Evolutionary conservation across 2,329 filamentous ascomycete genomes (phyloP), one percentile per base, ranked within the genome.

Genomic region (Diaporthe sp.): DNA sequence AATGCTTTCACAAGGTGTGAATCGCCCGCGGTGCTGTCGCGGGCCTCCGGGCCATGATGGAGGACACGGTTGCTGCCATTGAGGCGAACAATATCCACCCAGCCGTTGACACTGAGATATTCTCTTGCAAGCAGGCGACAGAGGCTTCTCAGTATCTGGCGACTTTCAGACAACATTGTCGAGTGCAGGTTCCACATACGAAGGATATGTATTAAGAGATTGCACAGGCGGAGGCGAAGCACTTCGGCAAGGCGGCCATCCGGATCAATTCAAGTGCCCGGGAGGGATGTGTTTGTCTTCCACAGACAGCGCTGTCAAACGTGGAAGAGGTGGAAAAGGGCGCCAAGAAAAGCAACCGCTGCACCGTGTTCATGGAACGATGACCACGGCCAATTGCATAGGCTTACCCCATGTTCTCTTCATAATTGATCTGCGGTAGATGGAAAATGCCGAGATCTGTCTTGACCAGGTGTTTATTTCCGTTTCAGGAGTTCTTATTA

Each of bases 161-260:
- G n/a, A 63, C 39, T 63, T n/a, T n/a, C 31, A 55, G 20, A 39
- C 58, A 20, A 28, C 13, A 28, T 28, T 25, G 2, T 44, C n/a
- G n/a, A 17, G 15, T 20, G 39, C 0, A 22, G 31, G 0, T 47
- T 12, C 20, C 7, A 31, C 13, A 63, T 6, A 25, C 7, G 13
- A 10, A 7, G 31, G 5, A 28, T 2, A 44, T 25, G n/a, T 39
- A 44, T 44, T 31, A 44, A 44, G 15, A 22, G 12, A 12, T 22
- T 65, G 4, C 60, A 22, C 42, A 65, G 85, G 85, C 85, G 86
- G 85, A 82, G 31, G 84, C 89, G 80, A 88, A 87, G 78, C 89
- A 92, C 79, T 86, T 91, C 74, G 89, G 90, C 68, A 91, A 91
- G 82, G 78, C 91, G 49, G 83, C 83, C 4, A 87, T 91, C 77